These are phyloP conservation scores for Cladophialophora yegresii DNA, from an alignment of 2,329 filamentous ascomycete genomes.

Conservation along the genomic window DNA sequence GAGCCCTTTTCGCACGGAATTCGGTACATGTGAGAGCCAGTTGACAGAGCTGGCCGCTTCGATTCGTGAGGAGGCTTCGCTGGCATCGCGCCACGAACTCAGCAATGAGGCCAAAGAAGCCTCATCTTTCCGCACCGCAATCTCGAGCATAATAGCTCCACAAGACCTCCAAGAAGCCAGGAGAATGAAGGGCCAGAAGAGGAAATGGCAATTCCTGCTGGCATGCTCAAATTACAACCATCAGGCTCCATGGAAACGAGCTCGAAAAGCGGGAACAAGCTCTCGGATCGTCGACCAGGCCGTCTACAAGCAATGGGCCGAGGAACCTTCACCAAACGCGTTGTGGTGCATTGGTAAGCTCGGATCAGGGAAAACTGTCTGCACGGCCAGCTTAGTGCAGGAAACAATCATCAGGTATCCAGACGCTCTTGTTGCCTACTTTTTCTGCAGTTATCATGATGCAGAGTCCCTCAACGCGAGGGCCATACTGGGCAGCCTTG, in stretches of 20 bases:
- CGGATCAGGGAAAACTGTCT: conserved; percentile 35
- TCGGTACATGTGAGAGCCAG: conserved; percentile 12
- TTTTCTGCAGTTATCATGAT: conserved; percentile 33
- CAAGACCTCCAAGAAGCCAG: not conserved
- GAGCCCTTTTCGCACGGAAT: conserved; percentile 25
- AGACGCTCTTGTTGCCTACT: conserved; percentile 27
- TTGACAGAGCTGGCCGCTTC: conserved; percentile 3
- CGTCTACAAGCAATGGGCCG: conserved; percentile 28
- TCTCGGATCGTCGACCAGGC: conserved; percentile 24
- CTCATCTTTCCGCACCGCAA: conserved; percentile 3
- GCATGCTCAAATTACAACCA: conserved; percentile 29
- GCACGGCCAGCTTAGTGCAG: conserved; percentile 32
- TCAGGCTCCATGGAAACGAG: conserved; percentile 31
- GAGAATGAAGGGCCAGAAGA: conserved; percentile 2
- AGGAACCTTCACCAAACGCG: conserved; percentile 6
- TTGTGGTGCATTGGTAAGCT: conserved; percentile 35
- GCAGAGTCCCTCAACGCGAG: conserved; percentile 28
- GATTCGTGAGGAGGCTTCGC: conserved; percentile 19
- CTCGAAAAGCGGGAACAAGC: conserved; percentile 25
- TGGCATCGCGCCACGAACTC: conserved; percentile 16
- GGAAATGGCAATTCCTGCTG: conserved; percentile 11
- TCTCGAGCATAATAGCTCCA: not conserved
- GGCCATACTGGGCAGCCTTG: conserved; percentile 34
- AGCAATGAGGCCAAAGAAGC: conserved; percentile 10
- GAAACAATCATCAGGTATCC: conserved; percentile 20